Percentiles rank a stretch among this genome's conserved stretches.
Conservation (phyloP, 1,284 basidiomycete species). For the Ganoderma lingzhi region DNA sequence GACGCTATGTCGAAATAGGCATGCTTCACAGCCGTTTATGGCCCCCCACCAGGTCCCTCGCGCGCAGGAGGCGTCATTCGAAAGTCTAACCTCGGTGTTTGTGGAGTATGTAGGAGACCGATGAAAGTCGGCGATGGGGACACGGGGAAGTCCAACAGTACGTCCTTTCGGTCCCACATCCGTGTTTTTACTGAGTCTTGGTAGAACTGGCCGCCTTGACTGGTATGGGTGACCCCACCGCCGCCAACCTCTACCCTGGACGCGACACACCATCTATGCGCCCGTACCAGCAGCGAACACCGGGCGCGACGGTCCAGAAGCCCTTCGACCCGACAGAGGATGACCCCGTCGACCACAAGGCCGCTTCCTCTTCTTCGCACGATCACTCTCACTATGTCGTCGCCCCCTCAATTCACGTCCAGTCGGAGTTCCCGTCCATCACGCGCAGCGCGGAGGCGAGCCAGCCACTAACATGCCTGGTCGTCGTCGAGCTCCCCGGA, state of each 20-base stretch:
- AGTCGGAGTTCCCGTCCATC: constrained; percentile 87
- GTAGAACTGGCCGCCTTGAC: constrained; percentile 88
- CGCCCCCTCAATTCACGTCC: constrained; percentile 88
- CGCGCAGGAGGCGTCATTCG: constrained; percentile 60
- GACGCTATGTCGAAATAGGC: constrained; percentile 59
- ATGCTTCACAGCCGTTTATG: constrained; percentile 96
- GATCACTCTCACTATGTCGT: constrained; percentile 76
- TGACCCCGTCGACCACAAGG: constrained; percentile 79
- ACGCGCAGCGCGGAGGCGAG: constrained; percentile 75
- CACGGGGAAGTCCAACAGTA: constrained; percentile 86
- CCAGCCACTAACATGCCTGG: constrained; percentile 89
- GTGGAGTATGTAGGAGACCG: constrained; percentile 93
- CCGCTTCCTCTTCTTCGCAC: constrained; percentile 48
- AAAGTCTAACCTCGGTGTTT: constrained; percentile 89
- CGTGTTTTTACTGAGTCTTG: constrained; percentile 10
- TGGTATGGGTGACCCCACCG: constrained; percentile 78
- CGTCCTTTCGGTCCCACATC: constrained; percentile 45
- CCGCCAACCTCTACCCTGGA: constrained; percentile 69
- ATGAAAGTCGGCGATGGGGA: constrained; percentile 93
- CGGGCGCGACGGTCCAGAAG: constrained; percentile 46
- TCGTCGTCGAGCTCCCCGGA: constrained; percentile 88
- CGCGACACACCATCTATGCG: constrained; percentile 60
- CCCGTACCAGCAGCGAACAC: constrained; percentile 42
- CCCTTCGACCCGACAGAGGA: constrained; percentile 77
- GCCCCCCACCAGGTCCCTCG: constrained; percentile 75